These are phyloP conservation scores for Jamesozyma lodderae DNA, from an alignment of 805 yeast species.

Conservation along the genomic window DNA sequence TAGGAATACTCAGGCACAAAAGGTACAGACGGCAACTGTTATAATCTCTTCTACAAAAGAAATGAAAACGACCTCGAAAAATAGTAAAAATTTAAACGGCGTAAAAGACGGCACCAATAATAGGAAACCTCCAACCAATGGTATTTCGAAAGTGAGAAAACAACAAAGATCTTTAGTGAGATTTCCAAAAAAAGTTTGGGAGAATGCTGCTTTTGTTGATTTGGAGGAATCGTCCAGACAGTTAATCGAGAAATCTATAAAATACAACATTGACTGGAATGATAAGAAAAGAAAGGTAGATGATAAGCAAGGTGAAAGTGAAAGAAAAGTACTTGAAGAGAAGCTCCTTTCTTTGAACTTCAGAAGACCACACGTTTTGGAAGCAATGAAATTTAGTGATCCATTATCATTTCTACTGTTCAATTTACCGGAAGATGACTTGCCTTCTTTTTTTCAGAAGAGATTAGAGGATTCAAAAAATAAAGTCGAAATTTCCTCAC, in stretches of 20 bases:
- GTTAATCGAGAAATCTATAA: conserved; percentile 52
- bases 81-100: neutral
- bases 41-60: conserved; percentile 28
- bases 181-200: conserved; percentile 56
- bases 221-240: conserved; percentile 56
- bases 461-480: conserved; percentile 49
- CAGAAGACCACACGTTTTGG: conserved; percentile 56
- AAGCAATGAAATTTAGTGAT: conserved; percentile 53
- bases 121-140: neutral
- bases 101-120: neutral
- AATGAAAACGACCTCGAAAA: neutral
- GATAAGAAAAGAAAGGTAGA: conserved; percentile 6
- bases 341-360: conserved; percentile 51
- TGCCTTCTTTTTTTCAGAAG: conserved; percentile 59
- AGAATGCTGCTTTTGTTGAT: conserved; percentile 56
- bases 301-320: conserved; percentile 7
- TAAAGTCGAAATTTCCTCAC: conserved; percentile 38
- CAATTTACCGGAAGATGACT: conserved; percentile 90
- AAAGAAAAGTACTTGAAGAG: conserved; percentile 18
- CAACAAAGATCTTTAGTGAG: conserved; percentile 12
- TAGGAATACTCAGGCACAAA: conserved; percentile 40
- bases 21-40: conserved; percentile 40
- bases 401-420: conserved; percentile 50
- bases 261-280: conserved; percentile 49
- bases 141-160: conserved; percentile 1